These are phyloP conservation scores for Marasmius fiardii DNA, from an alignment of 1,284 basidiomycete species.

Conservation along the genomic window DNA sequence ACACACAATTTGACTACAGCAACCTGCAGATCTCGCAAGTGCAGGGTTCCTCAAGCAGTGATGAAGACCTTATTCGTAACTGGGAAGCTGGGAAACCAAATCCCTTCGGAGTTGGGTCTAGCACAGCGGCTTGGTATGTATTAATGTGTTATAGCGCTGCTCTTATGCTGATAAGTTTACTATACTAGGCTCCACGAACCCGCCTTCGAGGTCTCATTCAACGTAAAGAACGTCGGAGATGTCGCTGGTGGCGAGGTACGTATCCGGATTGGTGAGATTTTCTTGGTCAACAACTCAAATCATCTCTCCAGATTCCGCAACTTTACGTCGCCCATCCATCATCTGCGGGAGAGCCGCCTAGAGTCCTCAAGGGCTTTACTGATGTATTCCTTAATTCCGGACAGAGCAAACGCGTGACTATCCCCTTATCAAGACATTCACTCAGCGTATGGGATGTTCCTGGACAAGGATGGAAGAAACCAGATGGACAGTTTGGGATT, in stretches of 20 bases:
- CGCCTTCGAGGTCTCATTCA: conserved; percentile 24
- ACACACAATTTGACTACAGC: conserved; percentile 46
- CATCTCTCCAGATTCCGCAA: conserved; percentile 33
- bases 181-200: conserved; percentile 22
- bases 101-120: conserved; percentile 8
- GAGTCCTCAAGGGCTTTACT: conserved; percentile 42
- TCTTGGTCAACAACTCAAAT: not conserved
- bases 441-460: conserved; percentile 45
- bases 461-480: conserved; percentile 50
- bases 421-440: conserved; percentile 40
- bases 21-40: conserved; percentile 23
- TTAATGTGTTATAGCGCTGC: not conserved
- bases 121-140: conserved; percentile 11
- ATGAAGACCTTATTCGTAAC: conserved; percentile 6
- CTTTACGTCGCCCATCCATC: conserved; percentile 41
- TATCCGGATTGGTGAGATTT: not conserved
- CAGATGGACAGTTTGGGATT: conserved; percentile 40
- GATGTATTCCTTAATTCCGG: conserved; percentile 36
- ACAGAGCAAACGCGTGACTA: conserved; percentile 29
- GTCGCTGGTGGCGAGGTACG: conserved; percentile 28
- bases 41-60: not conserved
- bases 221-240: conserved; percentile 27
- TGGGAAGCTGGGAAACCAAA: conserved; percentile 19
- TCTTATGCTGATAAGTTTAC: not conserved
- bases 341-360: conserved; percentile 37